Percentiles rank a stretch among this genome's conserved stretches.
These are phyloP conservation scores for Pseudozyma pruni DNA, from an alignment of 1,284 basidiomycete species.

Conservation along the genomic window DNA sequence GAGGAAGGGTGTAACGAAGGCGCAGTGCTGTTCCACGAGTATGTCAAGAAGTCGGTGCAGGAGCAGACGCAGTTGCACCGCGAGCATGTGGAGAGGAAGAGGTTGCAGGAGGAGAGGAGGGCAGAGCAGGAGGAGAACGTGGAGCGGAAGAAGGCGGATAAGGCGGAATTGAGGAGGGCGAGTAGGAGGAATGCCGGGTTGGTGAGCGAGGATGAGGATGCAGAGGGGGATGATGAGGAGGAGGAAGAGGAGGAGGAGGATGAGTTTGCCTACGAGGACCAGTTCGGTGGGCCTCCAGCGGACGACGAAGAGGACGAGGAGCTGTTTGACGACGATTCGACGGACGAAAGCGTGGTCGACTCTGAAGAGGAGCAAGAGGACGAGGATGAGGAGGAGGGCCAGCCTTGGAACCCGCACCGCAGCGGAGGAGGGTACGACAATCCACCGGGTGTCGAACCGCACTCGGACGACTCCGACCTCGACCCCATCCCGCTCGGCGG, in stretches of 20 bases:
- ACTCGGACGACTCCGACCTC: conserved; percentile 52
- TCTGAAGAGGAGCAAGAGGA: conserved; percentile 20
- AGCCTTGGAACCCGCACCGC: conserved; percentile 26
- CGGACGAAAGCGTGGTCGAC: conserved; percentile 27
- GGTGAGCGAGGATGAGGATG: conserved; percentile 28
- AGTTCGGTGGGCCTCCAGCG: conserved; percentile 17
- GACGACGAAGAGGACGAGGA: conserved; percentile 50
- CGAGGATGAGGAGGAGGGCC: conserved; percentile 2
- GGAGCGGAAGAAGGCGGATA: conserved; percentile 58
- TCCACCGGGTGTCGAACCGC: conserved; percentile 29
- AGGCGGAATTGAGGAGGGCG: conserved; percentile 24
- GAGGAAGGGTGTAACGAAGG: conserved; percentile 79
- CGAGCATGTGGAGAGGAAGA: conserved; percentile 35
- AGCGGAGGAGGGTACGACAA: conserved; percentile 25
- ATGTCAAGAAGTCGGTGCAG: conserved; percentile 48
- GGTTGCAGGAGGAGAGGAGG: conserved; percentile 45
- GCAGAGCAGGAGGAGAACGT: conserved; percentile 59
- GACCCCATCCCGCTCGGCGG: conserved; percentile 56
- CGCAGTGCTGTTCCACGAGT: conserved; percentile 64
- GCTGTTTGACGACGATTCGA: conserved; percentile 28
- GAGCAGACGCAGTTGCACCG: conserved; percentile 41
- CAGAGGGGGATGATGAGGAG: conserved; percentile 17
- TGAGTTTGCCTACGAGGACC: conserved; percentile 64
- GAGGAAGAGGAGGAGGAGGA: conserved; percentile 48
- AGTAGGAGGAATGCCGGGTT: conserved; percentile 23